These are phyloP conservation scores for Glonium stellatum DNA, from an alignment of 495 filamentous ascomycete genomes.

Conservation along the genomic window DNA sequence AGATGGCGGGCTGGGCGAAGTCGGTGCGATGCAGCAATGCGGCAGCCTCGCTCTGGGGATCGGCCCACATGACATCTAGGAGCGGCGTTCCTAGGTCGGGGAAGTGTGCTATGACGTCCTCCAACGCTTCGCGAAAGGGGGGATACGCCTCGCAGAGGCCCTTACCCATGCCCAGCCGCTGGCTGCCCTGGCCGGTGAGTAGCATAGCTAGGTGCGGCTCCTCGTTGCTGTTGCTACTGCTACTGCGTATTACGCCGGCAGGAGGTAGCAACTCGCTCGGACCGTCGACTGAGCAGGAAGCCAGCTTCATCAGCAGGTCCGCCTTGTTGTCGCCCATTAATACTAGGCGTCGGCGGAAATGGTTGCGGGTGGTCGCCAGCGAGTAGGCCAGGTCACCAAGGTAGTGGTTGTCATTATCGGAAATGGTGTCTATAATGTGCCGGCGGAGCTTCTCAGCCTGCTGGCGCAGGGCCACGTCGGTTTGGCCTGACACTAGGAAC, in stretches of 20 bases:
- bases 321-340: neutral
- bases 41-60: neutral
- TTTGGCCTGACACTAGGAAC: neutral
- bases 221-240: too few relatives aligned
- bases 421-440: neutral
- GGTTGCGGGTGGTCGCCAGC: neutral
- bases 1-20: constrained; percentile 38
- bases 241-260: too few relatives aligned
- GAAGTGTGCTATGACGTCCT: constrained; percentile 7
- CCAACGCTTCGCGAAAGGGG: constrained; percentile 11
- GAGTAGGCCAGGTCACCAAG: neutral
- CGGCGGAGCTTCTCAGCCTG: neutral
- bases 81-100: constrained; percentile 3
- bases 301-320: neutral
- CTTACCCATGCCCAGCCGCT: constrained; percentile 32
- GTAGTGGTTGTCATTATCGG: neutral
- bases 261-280: neutral
- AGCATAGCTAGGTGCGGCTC: constrained; percentile 23
- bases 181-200: constrained; percentile 39
- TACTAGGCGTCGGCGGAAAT: neutral
- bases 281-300: too few relatives aligned
- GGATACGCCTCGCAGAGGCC: constrained; percentile 25
- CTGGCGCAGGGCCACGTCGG: neutral
- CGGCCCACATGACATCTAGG: neutral
- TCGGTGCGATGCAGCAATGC: neutral